These are phyloP conservation scores for Echites panduratus DNA, from an alignment of 257 asterid genomes.

Conservation along the genomic window DNA sequence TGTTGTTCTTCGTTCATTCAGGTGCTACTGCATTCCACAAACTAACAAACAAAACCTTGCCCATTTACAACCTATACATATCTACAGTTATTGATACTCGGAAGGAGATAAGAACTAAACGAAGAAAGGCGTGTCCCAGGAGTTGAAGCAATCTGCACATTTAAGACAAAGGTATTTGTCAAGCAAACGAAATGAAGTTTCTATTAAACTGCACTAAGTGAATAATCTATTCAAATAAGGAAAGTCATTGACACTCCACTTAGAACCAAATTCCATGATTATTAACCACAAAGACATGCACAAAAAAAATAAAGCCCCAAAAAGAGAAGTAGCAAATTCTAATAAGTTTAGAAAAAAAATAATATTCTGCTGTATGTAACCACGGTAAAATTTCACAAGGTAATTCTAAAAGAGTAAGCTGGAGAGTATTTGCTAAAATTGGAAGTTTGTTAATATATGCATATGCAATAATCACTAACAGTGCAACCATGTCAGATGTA, in stretches of 20 bases:
- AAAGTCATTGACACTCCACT: no score
- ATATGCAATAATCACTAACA: not conserved
- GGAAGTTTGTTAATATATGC: not conserved
- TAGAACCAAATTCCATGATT: not conserved
- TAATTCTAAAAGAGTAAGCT: not conserved
- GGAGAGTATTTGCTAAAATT: not conserved
- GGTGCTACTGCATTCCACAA: slow-evolving; percentile 6
- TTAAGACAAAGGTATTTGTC: not conserved
- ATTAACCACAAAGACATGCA: not conserved
- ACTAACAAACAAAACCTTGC: slow-evolving; percentile 16
- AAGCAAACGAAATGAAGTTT: not conserved
- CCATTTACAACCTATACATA: slow-evolving; percentile 28
- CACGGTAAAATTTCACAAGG: not conserved
- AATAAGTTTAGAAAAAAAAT: not conserved
- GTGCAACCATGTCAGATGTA: not conserved
- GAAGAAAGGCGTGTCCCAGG: not conserved
- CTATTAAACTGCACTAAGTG: not conserved
- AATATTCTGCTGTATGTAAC: not conserved
- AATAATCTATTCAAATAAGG: not conserved
- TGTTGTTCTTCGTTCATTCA: not conserved
- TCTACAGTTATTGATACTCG: slow-evolving; percentile 13
- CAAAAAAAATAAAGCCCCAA: not conserved
- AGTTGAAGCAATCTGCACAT: slow-evolving; percentile 15
- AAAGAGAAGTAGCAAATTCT: not conserved
- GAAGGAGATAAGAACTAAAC: not conserved